These are phyloP conservation scores for Arthrobotrys conoides DNA, from an alignment of 2,329 filamentous ascomycete genomes.

Conservation along the genomic window DNA sequence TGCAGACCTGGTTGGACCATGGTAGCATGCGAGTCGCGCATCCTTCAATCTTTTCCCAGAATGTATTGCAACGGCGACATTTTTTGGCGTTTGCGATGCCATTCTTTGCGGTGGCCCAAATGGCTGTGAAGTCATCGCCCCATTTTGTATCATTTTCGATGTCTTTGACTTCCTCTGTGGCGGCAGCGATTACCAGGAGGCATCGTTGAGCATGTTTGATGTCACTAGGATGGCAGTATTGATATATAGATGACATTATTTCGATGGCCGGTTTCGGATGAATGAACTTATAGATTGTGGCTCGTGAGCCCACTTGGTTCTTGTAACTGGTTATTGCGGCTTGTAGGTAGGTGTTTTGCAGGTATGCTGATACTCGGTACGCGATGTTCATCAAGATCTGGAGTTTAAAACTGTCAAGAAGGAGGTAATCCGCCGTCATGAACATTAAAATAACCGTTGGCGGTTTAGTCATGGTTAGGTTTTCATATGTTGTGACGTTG, in stretches of 20 bases:
- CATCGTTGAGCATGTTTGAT: not conserved
- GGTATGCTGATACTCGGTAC: not conserved
- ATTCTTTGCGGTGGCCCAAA: not conserved
- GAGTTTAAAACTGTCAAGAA: not conserved
- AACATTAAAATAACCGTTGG: not conserved
- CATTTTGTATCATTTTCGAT: not conserved
- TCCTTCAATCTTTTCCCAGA: not conserved
- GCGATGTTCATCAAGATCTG: not conserved
- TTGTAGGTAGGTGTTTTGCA: not conserved
- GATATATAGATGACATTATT: not conserved
- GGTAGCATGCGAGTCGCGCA: not conserved
- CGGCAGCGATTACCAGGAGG: not conserved
- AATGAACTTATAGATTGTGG: too few species aligned
- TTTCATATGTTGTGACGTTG: not conserved
- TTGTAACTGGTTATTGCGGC: not conserved
- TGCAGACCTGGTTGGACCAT: not conserved
- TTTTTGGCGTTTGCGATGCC: not conserved
- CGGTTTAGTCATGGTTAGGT: too few species aligned
- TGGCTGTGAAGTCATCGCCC: not conserved
- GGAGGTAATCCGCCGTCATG: not conserved
- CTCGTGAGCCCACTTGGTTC: too few species aligned
- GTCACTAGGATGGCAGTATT: not conserved
- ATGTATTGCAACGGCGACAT: not conserved
- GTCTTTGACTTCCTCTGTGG: not conserved
- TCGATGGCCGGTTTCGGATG: not conserved